Evolutionary conservation across 1,139 yeast species (phyloP), one percentile per base, ranked within the genome.

Genomic region (Yamadazyma trypodendri): DNA sequence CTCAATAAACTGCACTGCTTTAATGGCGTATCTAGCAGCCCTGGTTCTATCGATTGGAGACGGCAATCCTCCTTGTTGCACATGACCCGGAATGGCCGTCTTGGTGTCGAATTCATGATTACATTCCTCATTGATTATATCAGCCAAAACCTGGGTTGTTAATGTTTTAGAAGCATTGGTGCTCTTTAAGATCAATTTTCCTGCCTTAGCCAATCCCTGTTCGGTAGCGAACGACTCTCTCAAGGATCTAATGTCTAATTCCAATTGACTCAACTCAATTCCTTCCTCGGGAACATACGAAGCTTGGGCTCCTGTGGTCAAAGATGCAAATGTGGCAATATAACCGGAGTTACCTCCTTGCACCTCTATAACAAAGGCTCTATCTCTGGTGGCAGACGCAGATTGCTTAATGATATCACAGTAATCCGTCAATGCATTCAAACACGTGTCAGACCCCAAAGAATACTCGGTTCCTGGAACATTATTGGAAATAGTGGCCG

Each of bases 381-480:
- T 79, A 52, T 94, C 86, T 68, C 98, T 81, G 3, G 96, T 84
- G 16, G 97, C 88, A 15, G 96, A 81, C 3, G 98, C 97, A 33
- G 92, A 81, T 67, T 89, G 97, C 65, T 90, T 89, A 49, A 92
- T 86, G 21, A 88, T 89, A 61, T 92, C 98, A 72, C 97, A 90
- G 68, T 92, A 92, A 41, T 82, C 77, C 56, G 89, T 89, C 60
- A 92, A 75, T 24, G 94, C 78, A 62, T 92, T 92, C 65, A 92
- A 71, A 68, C 97, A 90, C 7, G 98, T 92, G 56, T 92, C 97
- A 24, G 92, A 71, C 43, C 98, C 98, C 39, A 92, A 68, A 0
- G 96, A 88, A 63, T 88, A 89, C 63, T 92, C 97, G 2, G 97
- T 83, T 42, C 97, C 98, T 11, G 98, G 98, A 36, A 92, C 97